phyloP scores from a whole-genome alignment of 306 rosid species.

The Medicago lupulina region DNA sequence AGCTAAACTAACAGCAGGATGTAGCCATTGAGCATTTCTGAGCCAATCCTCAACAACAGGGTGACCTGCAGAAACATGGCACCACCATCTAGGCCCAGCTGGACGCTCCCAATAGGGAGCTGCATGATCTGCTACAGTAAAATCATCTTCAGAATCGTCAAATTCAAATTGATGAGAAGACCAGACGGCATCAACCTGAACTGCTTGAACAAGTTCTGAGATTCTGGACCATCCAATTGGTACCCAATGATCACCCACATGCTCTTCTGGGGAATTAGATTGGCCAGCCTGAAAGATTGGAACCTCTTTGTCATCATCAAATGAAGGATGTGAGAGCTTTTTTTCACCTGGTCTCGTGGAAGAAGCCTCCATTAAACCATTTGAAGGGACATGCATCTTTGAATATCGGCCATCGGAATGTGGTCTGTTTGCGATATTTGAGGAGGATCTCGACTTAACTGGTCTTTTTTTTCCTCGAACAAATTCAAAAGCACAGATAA shows the following conservation, averaged over 20 bases:
- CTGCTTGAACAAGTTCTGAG: conserved; percentile 70
- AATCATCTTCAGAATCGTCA: conserved; percentile 66
- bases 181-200: conserved; percentile 72
- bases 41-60: conserved; percentile 77
- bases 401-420: conserved; percentile 45
- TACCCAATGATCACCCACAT: conserved; percentile 68
- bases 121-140: conserved; percentile 87
- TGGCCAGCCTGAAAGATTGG: conserved; percentile 45
- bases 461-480: conserved; percentile 57
- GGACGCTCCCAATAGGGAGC: conserved; percentile 95
- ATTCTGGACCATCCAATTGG: conserved; percentile 95
- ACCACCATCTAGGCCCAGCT: conserved; percentile 95
- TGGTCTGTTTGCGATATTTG: conserved; percentile 45
- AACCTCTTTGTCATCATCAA: conserved; percentile 44
- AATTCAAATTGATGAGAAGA: conserved; percentile 54
- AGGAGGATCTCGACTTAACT: conserved; percentile 40
- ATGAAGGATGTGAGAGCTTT: conserved; percentile 28
- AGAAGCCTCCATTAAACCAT: conserved; percentile 46
- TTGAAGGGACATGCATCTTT: conserved; percentile 44
- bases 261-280: conserved; percentile 43
- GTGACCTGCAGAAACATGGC: conserved; percentile 83
- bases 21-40: conserved; percentile 80
- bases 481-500: conserved; percentile 88
- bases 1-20: conserved; percentile 89
- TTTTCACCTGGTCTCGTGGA: conserved; percentile 41